Evolutionary conservation across 352 stramenopile genomes (phyloP), one percentile per base, ranked within the genome.

Genomic region (Pseudoperonospora humuli): DNA sequence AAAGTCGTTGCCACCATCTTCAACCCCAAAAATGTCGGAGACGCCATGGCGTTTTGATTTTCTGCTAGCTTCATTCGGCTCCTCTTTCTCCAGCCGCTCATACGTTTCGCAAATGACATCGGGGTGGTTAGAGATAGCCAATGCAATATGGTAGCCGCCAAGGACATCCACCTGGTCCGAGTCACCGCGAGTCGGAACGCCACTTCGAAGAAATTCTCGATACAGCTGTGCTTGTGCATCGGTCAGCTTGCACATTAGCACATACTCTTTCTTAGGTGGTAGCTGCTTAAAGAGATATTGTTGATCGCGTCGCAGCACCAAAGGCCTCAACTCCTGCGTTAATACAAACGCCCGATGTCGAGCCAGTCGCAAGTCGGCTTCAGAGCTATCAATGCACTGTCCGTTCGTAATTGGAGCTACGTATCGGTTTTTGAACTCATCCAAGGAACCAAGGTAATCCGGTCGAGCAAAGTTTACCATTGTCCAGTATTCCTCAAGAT

Each of bases 401-500:
- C 64, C 83, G 43, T 95, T 95, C 42, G 84, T 73, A 14, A 95
- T 95, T n/a, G 85, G 85, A 27, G 87, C 68, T 14, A 93, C 80
- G 41, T 95, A 96, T 31, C 76, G 68, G 27, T 93, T 91, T 65
- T 96, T 95, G 45, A 95, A 95, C 41, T 91, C 75, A 7, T 91
- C 75, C 28, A 87, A 48, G 1, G 75, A 84, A 18, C 75, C 78
- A 3, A 96, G 45, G 35, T 81, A 93, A 44, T 90, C 66, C 0
- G 79, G 84, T 20, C 83, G 64, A 3, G 82, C 82, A 52, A 95
- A 96, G 36, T 94, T 92, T 20, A 96, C 82, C 82, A 96, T 94
- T 7, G 80, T 93, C 80, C 81, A 96, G 56, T 95, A 96, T 59
- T 96, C 85, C 34, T 95, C 82, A 34, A 98, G 50, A 57, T 98